Evolutionary conservation across 2,329 filamentous ascomycete species (phyloP).

Genomic region (Aspergillus nomiae): DNA sequence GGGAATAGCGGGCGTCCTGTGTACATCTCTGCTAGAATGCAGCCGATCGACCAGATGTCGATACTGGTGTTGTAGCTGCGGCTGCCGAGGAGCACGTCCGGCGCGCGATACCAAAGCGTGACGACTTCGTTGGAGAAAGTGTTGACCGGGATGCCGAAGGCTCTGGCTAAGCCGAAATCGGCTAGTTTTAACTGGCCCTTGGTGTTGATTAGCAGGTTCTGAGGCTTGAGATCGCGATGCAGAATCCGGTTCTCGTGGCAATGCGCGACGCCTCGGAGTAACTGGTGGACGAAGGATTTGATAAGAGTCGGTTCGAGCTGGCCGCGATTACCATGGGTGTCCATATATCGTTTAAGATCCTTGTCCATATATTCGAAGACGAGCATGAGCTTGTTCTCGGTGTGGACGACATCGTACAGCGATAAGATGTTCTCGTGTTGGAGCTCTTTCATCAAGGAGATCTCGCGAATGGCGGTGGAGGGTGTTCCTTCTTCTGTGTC

Average conservation of each 20-base stretch:
- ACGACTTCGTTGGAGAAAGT: constrained; percentile 98
- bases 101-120: constrained; percentile 97
- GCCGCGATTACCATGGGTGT: constrained; percentile 84
- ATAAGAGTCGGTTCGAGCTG: constrained; percentile 86
- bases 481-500: constrained; percentile 98
- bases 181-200: constrained; percentile 89
- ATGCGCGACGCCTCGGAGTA: constrained; percentile 92
- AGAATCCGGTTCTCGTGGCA: constrained; percentile 97
- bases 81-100: constrained; percentile 90
- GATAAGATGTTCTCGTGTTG: constrained; percentile 98
- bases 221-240: constrained; percentile 92
- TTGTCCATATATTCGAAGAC: constrained; percentile 99
- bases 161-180: constrained; percentile 90
- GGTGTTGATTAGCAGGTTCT: constrained; percentile 93
- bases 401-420: constrained; percentile 98
- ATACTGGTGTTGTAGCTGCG: constrained; percentile 99
- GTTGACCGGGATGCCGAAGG: constrained; percentile 96
- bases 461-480: constrained; percentile 95
- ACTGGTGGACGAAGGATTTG: constrained; percentile 99
- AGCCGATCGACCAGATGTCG: constrained; percentile 98
- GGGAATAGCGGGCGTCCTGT: constrained; percentile 96
- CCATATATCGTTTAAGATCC: constrained; percentile 98
- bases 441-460: constrained; percentile 98
- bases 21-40: constrained; percentile 99
- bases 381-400: constrained; percentile 99